Evolutionary conservation across 192 early-diverging fungal genomes (phyloP).

Genomic region (Coemansia nantahalensis): DNA sequence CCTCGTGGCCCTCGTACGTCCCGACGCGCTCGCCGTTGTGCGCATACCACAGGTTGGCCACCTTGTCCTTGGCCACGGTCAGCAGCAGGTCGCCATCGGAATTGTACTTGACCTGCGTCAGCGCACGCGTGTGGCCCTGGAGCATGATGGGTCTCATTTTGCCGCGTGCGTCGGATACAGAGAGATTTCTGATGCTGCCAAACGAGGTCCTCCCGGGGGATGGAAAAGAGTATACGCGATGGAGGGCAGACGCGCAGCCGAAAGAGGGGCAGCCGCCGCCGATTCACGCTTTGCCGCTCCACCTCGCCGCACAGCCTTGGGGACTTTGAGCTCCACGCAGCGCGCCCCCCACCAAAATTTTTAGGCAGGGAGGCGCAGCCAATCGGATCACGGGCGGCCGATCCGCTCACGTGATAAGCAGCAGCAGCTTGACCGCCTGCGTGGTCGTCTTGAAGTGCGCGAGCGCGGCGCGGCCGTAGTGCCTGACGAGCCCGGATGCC

Average conservation of each 20-base stretch:
- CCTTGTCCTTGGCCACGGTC: constrained; percentile 91
- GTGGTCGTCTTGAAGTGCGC: constrained; percentile 49
- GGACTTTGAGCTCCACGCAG: constrained; percentile 1
- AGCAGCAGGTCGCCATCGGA: constrained; percentile 96
- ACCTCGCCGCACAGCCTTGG: too few species aligned
- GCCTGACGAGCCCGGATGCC: constrained; percentile 36
- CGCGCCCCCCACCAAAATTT: too few species aligned
- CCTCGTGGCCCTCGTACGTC: constrained; percentile 88
- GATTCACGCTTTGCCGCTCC: neutral
- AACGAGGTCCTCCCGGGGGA: too few species aligned
- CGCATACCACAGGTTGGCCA: constrained; percentile 93
- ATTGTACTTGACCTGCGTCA: constrained; percentile 99
- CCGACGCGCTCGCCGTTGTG: constrained; percentile 98
- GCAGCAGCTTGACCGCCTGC: constrained; percentile 42
- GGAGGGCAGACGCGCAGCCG: too few species aligned
- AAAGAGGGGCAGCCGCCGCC: too few species aligned
- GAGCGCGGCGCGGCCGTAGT: constrained; percentile 45
- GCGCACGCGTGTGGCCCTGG: constrained; percentile 93
- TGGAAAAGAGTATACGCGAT: too few species aligned
- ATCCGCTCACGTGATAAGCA: constrained; percentile 5
- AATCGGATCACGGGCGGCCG: constrained; percentile 4
- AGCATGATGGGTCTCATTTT: constrained; percentile 80
- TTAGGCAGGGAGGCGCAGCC: neutral
- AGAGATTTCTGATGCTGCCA: too few species aligned
- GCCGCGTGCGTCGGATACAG: too few species aligned